Evolutionary conservation across 2,329 filamentous ascomycete genomes (phyloP).

Genomic region (Cytospora mali): DNA sequence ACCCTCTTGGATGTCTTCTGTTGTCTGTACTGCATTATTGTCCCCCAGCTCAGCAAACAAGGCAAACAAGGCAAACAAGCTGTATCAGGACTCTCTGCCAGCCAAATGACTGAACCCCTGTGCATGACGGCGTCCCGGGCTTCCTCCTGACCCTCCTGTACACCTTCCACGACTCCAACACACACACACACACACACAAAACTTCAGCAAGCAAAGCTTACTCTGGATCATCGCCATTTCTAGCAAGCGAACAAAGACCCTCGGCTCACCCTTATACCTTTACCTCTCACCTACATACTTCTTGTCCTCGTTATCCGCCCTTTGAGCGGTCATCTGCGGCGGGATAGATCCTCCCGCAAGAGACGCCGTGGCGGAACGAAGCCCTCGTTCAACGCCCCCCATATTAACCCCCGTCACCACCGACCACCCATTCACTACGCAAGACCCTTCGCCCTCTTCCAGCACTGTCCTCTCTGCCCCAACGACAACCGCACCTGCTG

Average conservation of each 20-base stretch:
- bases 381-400: constrained; percentile 48
- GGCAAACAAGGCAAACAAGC: not conserved
- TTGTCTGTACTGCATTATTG: not conserved
- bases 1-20: not conserved
- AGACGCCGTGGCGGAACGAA: constrained; percentile 76
- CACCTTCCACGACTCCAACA: not conserved
- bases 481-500: constrained; percentile 31
- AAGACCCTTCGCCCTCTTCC: constrained; percentile 51
- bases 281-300: not conserved
- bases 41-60: not conserved
- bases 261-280: not conserved
- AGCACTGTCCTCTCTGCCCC: constrained; percentile 50
- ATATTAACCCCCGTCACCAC: constrained; percentile 63
- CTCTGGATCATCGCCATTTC: not conserved
- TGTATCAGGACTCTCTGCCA: not conserved
- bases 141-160: not conserved
- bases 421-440: constrained; percentile 67
- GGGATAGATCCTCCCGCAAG: constrained; percentile 45
- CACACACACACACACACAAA: too few relatives aligned
- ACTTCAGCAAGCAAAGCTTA: not conserved
- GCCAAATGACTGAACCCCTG: constrained; percentile 8
- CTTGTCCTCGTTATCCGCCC: constrained; percentile 18
- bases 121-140: constrained; percentile 23
- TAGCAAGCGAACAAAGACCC: not conserved
- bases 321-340: constrained; percentile 23